Conservation (phyloP, 2,329 filamentous ascomycete genomes). For the Penicillium sp. region DNA sequence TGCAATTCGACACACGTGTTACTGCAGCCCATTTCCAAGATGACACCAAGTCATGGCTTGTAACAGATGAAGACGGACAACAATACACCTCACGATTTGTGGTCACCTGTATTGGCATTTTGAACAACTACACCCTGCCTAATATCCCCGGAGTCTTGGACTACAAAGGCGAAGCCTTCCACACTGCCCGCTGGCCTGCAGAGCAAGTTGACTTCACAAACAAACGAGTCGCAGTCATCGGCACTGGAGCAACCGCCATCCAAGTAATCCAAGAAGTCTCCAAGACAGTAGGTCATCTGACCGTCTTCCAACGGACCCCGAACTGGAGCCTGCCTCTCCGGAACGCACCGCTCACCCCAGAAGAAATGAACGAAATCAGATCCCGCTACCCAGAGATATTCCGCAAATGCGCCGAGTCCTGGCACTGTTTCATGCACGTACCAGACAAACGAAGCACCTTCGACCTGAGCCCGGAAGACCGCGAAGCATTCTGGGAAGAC, state of each 20-base stretch:
- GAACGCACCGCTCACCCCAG: neutral
- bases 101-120: constrained; percentile 8
- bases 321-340: constrained; percentile 29
- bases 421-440: neutral
- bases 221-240: constrained; percentile 44
- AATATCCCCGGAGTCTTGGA: constrained; percentile 21
- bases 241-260: constrained; percentile 44
- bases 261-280: constrained; percentile 31
- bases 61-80: neutral
- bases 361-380: neutral
- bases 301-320: constrained; percentile 26
- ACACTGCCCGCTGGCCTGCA: constrained; percentile 28
- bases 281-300: constrained; percentile 16
- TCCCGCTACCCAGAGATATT: neutral
- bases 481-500: constrained; percentile 14
- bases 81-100: constrained; percentile 3
- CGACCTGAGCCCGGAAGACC: neutral
- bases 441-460: neutral
- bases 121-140: constrained; percentile 23
- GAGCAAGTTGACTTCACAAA: constrained; percentile 15
- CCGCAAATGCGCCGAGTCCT: neutral
- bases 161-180: constrained; percentile 25
- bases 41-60: neutral
- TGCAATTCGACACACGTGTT: constrained; percentile 9
- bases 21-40: constrained; percentile 5